Base-by-base conservation (phyloP, 192 early-diverging fungal species). In the Oehlia diaphana region DNA sequence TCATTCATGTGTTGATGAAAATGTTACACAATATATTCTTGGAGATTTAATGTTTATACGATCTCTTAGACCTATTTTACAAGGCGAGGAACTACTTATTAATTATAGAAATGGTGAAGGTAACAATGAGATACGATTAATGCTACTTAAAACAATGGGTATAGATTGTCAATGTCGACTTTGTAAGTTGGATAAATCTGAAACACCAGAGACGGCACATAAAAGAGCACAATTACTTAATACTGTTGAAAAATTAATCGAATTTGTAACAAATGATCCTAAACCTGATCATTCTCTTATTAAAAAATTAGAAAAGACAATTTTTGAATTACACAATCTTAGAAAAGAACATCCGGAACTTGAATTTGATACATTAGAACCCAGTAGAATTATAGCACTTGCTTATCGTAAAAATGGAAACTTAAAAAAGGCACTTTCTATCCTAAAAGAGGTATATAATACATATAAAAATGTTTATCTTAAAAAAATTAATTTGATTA, bases 31-130 rank as follows among this genome's bases (percentile, higher is more conserved):
- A n/a, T 21, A 58, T 1, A 19, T 7, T 58, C 31, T 73, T 53
- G 72, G 72, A 6, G 72, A 73, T 37, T 73, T 73, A n/a, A 58
- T 73, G 72, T 49, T 73, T 33, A 10, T 73, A 2, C 10, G 72
- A 19, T 0, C 72, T 3, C 10, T 5, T 6, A 13, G 72, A 14
- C n/a, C 8, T 28, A 50, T 73, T 58, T 26, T 28, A 14, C 53
- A 53, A 33, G 72, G 26, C 2, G 49, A 73, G 35, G 72, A 73
- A 53, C 49, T 73, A 31, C n/a, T 19, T 31, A 8, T 73, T 12
- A 10, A 2, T 14, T 73, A 73, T 31, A 10, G 23, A 14, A 1
- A 0, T 58, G 10, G 0, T 21, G 2, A 4, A 0, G 4, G 10
- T 35, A 31, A 1, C n/a, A 42, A 69, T 19, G 67, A 69, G 23